A percentile compares a stretch with the other conserved stretches of the same genome.
Evolutionary conservation across 768 basidiomycete species (phyloP).

Genomic region (Amanita thiersii): DNA sequence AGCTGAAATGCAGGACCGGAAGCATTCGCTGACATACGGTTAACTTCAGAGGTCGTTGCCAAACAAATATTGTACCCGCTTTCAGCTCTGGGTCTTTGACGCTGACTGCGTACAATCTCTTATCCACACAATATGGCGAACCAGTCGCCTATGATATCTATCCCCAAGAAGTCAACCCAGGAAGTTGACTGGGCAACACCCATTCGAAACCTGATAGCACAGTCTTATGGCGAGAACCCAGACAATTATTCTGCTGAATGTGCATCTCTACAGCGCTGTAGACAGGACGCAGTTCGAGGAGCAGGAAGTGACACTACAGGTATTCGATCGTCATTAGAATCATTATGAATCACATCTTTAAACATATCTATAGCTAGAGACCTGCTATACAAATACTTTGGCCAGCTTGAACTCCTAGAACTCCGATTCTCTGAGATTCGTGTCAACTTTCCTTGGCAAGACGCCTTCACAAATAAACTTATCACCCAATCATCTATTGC

Average conservation of each 20-base stretch:
- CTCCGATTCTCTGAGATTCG: slow-evolving; percentile 94
- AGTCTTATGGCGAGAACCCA: slow-evolving; percentile 90
- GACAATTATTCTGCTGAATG: slow-evolving; percentile 84
- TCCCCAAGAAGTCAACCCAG: slow-evolving; percentile 90
- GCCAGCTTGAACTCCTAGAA: slow-evolving; percentile 95
- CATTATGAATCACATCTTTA: background rate
- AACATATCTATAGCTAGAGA: slow-evolving; percentile 55
- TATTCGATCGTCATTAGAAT: slow-evolving; percentile 33
- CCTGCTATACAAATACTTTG: slow-evolving; percentile 98
- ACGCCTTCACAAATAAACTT: slow-evolving; percentile 92
- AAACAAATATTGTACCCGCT: slow-evolving; percentile 3
- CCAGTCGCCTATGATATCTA: slow-evolving; percentile 84
- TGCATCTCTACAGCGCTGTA: slow-evolving; percentile 76
- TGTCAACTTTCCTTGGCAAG: slow-evolving; percentile 94
- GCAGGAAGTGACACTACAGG: slow-evolving; percentile 96
- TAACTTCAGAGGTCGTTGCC: slow-evolving; percentile 7
- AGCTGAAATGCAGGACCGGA: slow-evolving; percentile 17
- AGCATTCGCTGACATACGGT: slow-evolving; percentile 19
- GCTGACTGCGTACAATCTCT: background rate
- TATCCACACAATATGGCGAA: slow-evolving; percentile 42
- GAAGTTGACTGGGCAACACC: slow-evolving; percentile 96
- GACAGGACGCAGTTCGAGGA: slow-evolving; percentile 94
- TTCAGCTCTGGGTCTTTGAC: background rate
- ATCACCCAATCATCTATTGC: slow-evolving; percentile 95
- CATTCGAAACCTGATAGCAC: slow-evolving; percentile 77